Evolutionary conservation across 2,329 filamentous ascomycete species (phyloP).

Genomic region (Rutstroemia sp.): DNA sequence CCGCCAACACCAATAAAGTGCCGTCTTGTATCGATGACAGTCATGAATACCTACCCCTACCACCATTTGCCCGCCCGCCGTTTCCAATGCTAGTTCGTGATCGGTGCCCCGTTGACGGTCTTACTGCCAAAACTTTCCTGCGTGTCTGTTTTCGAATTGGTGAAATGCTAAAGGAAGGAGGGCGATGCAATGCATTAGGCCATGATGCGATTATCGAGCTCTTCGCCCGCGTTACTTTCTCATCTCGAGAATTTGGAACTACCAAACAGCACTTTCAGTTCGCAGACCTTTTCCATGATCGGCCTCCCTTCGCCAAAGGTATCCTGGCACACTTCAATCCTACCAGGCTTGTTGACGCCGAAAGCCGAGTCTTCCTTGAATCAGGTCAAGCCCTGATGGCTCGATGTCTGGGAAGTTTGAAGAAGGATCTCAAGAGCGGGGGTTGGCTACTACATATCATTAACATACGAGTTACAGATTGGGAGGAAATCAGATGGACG

Average conservation of each 20-base stretch:
- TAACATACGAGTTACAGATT: conserved; percentile 44
- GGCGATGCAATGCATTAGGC: conserved; percentile 36
- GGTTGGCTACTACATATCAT: conserved; percentile 36
- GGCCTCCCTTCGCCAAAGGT: conserved; percentile 45
- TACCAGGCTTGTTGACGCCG: conserved; percentile 37
- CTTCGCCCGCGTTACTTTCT: conserved; percentile 53
- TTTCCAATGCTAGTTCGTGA: conserved; percentile 44
- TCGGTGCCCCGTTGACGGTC: conserved; percentile 45
- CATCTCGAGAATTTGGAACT: conserved; percentile 42
- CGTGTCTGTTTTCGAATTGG: conserved; percentile 58
- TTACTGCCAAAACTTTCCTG: conserved; percentile 39
- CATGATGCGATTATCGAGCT: conserved; percentile 54
- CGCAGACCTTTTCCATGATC: conserved; percentile 52
- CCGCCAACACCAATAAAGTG: background rate
- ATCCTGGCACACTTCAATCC: conserved; percentile 40
- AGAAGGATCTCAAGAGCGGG: conserved; percentile 33
- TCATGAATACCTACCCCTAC: conserved; percentile 25
- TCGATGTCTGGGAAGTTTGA: conserved; percentile 42
- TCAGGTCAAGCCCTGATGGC: conserved; percentile 32
- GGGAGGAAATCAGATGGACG: conserved; percentile 46
- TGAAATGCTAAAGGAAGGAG: conserved; percentile 47
- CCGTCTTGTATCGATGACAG: conserved; percentile 17
- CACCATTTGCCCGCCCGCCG: conserved; percentile 41
- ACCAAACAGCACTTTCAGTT: conserved; percentile 57
- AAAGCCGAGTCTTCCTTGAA: conserved; percentile 37